A percentile compares a stretch with the other conserved stretches of the same genome.
phyloP scores from a whole-genome alignment of 1,139 yeast species.

The Pichia cactophila region DNA sequence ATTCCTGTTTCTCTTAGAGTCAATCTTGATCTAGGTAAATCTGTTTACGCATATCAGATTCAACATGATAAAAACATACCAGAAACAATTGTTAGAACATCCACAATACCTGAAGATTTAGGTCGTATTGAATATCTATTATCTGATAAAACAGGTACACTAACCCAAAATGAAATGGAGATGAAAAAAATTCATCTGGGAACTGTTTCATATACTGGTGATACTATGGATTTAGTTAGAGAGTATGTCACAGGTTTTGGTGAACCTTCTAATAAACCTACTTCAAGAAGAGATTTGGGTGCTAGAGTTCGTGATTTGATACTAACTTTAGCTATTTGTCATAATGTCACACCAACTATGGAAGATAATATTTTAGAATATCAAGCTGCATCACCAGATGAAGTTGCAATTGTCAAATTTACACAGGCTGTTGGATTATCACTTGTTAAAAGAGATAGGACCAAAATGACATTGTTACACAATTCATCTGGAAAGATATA shows the following conservation, averaged over 20 bases:
- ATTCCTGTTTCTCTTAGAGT: constrained; percentile 95
- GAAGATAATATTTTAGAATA: constrained; percentile 64
- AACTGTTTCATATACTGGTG: constrained; percentile 84
- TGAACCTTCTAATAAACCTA: constrained; percentile 19
- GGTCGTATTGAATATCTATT: constrained; percentile 91
- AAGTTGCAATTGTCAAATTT: constrained; percentile 91
- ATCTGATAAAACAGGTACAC: constrained; percentile 94
- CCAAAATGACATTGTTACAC: constrained; percentile 61
- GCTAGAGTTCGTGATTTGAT: constrained; percentile 73
- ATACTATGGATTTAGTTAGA: constrained; percentile 81
- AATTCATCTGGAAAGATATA: constrained; percentile 45
- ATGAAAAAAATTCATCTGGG: constrained; percentile 89
- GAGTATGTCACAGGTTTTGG: constrained; percentile 45
- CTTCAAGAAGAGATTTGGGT: constrained; percentile 59
- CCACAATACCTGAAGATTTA: constrained; percentile 95
- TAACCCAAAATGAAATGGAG: constrained; percentile 98
- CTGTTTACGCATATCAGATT: constrained; percentile 92
- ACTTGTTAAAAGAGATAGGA: constrained; percentile 73
- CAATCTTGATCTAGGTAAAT: constrained; percentile 88
- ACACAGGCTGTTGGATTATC: constrained; percentile 81
- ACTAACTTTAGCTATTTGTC: constrained; percentile 81
- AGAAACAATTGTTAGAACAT: constrained; percentile 88
- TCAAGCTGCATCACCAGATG: constrained; percentile 99
- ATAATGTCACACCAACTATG: constrained; percentile 85
- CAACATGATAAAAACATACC: constrained; percentile 78